Evolutionary conservation across 2,329 filamentous ascomycete species (phyloP).

Genomic region (Hypoxylon sp.): DNA sequence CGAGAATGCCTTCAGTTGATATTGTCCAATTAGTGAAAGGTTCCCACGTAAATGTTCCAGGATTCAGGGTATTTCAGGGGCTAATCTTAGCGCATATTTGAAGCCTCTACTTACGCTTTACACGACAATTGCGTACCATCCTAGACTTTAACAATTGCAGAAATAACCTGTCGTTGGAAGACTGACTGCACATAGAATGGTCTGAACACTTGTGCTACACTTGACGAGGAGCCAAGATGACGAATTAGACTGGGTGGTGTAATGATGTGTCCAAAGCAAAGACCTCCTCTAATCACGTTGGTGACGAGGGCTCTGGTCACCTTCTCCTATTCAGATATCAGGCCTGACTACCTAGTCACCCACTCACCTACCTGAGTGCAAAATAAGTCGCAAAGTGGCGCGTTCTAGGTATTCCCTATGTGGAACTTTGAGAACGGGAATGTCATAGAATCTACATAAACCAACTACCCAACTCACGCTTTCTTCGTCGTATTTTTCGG

Average conservation of each 20-base stretch:
- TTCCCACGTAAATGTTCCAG: neutral
- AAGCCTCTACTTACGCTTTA: neutral
- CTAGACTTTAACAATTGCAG: neutral
- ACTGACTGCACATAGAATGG: too few relatives aligned
- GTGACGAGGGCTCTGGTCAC: neutral
- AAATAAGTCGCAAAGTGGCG: neutral
- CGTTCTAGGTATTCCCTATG: neutral
- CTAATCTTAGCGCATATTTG: neutral
- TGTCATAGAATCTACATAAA: neutral
- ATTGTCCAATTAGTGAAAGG: neutral
- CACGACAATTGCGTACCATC: neutral
- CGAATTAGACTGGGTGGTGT: neutral
- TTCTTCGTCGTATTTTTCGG: neutral
- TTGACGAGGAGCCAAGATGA: too few relatives aligned
- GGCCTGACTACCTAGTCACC: neutral
- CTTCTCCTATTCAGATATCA: neutral
- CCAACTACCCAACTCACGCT: neutral
- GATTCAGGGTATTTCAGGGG: neutral
- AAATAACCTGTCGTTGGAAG: neutral
- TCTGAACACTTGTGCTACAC: too few relatives aligned
- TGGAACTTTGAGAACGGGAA: neutral
- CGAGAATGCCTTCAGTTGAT: neutral
- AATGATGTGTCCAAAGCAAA: neutral
- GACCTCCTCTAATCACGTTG: neutral
- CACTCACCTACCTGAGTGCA: too few relatives aligned